phyloP scores from a whole-genome alignment of 2,329 filamentous ascomycete species.

The Septoria linicola region DNA sequence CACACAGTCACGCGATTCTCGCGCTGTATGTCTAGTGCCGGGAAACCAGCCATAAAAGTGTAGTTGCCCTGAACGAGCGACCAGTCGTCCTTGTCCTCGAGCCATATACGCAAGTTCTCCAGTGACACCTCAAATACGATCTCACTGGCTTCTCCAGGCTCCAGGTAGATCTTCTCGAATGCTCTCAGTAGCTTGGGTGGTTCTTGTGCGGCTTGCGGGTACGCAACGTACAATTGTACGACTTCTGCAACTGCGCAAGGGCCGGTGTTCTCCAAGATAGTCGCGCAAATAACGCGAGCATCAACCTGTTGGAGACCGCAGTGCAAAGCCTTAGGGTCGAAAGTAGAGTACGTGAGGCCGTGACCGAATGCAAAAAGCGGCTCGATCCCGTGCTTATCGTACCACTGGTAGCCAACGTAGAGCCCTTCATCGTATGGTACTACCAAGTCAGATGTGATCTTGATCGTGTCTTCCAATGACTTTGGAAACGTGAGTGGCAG shows the following conservation, averaged over 20 bases:
- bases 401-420: slow-evolving; percentile 81
- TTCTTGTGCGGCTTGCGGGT: slow-evolving; percentile 29
- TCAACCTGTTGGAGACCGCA: background rate
- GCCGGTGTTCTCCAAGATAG: slow-evolving; percentile 58
- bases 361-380: slow-evolving; percentile 82
- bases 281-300: background rate
- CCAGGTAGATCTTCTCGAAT: slow-evolving; percentile 42
- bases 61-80: slow-evolving; percentile 9
- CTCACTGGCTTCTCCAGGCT: background rate
- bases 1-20: too few relatives aligned
- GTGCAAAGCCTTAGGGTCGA: slow-evolving; percentile 53
- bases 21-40: slow-evolving; percentile 7
- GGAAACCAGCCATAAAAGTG: slow-evolving; percentile 11
- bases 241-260: slow-evolving; percentile 51
- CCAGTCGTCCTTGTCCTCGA: slow-evolving; percentile 8
- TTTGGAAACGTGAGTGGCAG: slow-evolving; percentile 81
- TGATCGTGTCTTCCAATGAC: slow-evolving; percentile 62
- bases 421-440: slow-evolving; percentile 72
- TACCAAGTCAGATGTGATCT: slow-evolving; percentile 50
- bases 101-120: slow-evolving; percentile 12
- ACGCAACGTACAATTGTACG: slow-evolving; percentile 54
- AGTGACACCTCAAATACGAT: background rate
- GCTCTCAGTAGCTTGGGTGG: slow-evolving; percentile 45
- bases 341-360: slow-evolving; percentile 75
- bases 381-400: slow-evolving; percentile 68